These are phyloP conservation scores for Torrubiella hemipterigena DNA, from an alignment of 2,329 filamentous ascomycete species.

Conservation along the genomic window DNA sequence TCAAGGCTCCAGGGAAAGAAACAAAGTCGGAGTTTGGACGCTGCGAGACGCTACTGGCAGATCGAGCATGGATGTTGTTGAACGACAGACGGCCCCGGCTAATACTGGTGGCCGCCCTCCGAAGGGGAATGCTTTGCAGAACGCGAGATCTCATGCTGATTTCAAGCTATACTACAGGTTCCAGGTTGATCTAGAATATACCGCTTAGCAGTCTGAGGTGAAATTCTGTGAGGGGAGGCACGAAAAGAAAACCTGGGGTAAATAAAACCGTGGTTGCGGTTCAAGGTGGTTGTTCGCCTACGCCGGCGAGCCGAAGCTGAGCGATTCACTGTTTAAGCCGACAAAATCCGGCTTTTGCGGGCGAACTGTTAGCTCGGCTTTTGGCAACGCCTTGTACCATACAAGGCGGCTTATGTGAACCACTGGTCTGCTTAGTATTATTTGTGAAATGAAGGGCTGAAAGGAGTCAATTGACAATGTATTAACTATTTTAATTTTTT, in stretches of 20 bases:
- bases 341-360: conserved; percentile 21
- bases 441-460: too few species aligned
- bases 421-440: too few species aligned
- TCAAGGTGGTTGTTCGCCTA: conserved; percentile 5
- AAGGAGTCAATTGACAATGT: too few species aligned
- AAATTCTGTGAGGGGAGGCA: conserved; percentile 2
- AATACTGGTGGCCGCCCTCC: conserved; percentile 12
- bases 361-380: too few species aligned
- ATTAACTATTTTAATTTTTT: too few species aligned
- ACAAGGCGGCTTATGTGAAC: too few species aligned
- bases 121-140: conserved; percentile 16
- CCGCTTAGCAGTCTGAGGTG: background rate
- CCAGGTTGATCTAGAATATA: too few species aligned
- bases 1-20: conserved; percentile 87
- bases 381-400: too few species aligned
- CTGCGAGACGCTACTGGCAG: conserved; percentile 40
- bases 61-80: conserved; percentile 17
- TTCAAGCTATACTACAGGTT: too few species aligned
- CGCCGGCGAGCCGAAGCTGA: conserved; percentile 6
- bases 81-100: conserved; percentile 9
- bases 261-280: conserved; percentile 2
- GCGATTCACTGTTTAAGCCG: conserved; percentile 21
- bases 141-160: conserved; percentile 24
- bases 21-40: conserved; percentile 42
- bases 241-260: conserved; percentile 5